Evolutionary conservation across 2,329 filamentous ascomycete genomes (phyloP).

Genomic region (Aspergillus sp.): DNA sequence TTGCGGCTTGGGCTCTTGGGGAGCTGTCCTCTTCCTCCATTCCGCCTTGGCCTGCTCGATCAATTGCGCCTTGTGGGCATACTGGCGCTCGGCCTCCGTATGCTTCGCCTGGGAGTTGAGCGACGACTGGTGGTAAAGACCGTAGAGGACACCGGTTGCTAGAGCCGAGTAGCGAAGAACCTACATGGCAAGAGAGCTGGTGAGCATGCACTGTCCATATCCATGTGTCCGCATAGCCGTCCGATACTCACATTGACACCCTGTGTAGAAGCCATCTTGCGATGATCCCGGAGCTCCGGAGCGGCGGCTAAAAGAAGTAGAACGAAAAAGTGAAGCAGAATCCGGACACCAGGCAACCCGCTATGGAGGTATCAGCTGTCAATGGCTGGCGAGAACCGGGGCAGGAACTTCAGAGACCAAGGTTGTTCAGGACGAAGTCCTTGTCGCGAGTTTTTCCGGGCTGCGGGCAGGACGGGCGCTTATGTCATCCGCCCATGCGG

Average conservation of each 20-base stretch:
- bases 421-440: slow-evolving; percentile 27
- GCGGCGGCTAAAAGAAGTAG: slow-evolving; percentile 31
- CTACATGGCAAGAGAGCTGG: slow-evolving; percentile 41
- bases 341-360: slow-evolving; percentile 22
- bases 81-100: slow-evolving; percentile 67
- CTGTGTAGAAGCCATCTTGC: slow-evolving; percentile 54
- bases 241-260: slow-evolving; percentile 53
- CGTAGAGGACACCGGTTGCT: slow-evolving; percentile 85
- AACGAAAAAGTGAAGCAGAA: slow-evolving; percentile 19
- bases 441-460: slow-evolving; percentile 36
- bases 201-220: slow-evolving; percentile 13
- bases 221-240: slow-evolving; percentile 12
- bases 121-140: slow-evolving; percentile 81
- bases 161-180: slow-evolving; percentile 96
- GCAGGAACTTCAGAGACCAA: slow-evolving; percentile 14
- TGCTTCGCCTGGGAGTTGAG: slow-evolving; percentile 64
- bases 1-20: slow-evolving; percentile 35
- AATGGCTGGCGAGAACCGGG: slow-evolving; percentile 26
- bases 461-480: slow-evolving; percentile 20
- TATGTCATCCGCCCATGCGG: slow-evolving; percentile 27
- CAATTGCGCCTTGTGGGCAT: slow-evolving; percentile 80
- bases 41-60: slow-evolving; percentile 90
- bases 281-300: slow-evolving; percentile 33
- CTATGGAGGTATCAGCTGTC: slow-evolving; percentile 26
- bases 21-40: slow-evolving; percentile 67